phyloP scores from a whole-genome alignment of 805 yeast species.

The Candida arabinofermentans region DNA sequence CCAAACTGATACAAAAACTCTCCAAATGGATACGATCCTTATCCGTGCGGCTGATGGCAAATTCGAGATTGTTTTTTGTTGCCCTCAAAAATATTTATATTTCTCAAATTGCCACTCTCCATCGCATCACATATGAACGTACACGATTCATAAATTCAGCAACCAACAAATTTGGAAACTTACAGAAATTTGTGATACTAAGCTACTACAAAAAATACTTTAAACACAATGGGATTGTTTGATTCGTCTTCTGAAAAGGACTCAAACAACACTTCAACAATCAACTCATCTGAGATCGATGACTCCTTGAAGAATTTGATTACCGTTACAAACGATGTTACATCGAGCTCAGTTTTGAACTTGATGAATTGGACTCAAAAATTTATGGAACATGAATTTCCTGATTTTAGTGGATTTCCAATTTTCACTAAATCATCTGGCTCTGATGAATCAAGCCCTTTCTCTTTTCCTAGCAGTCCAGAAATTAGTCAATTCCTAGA shows the following conservation, averaged over 20 bases:
- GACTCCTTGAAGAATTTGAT: slow-evolving; percentile 12
- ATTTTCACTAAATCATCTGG: neutral
- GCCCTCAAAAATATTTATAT: too few species aligned
- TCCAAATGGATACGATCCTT: too few species aligned
- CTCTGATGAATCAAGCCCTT: neutral
- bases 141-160: too few species aligned
- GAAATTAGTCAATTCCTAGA: slow-evolving; percentile 2
- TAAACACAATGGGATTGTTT: slow-evolving; percentile 15
- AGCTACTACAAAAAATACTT: neutral
- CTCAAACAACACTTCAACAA: neutral
- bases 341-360: slow-evolving; percentile 15
- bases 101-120: too few species aligned
- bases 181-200: too few species aligned
- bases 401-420: neutral
- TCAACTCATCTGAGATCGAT: slow-evolving; percentile 2
- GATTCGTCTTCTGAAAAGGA: slow-evolving; percentile 16
- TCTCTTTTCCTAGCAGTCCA: neutral
- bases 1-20: too few species aligned
- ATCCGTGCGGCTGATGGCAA: too few species aligned
- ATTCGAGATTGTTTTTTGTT: too few species aligned
- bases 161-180: too few species aligned
- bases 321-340: slow-evolving; percentile 14
- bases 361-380: slow-evolving; percentile 12
- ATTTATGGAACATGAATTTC: slow-evolving; percentile 1
- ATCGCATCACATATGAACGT: too few species aligned